Base-by-base conservation (phyloP, 2,329 filamentous ascomycete species). In the Ophiostoma perfectum region DNA sequence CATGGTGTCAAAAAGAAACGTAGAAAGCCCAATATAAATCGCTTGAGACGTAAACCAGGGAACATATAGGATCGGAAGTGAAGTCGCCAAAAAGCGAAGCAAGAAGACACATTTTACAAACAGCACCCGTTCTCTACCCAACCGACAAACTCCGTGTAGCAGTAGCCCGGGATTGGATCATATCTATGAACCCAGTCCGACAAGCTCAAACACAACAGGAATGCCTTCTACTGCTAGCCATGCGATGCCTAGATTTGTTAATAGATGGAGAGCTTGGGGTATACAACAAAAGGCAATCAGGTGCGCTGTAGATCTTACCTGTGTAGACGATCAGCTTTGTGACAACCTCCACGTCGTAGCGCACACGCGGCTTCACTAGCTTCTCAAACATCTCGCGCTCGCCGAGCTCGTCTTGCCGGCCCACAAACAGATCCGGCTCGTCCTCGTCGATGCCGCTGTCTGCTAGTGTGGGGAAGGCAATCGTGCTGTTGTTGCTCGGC, bases 261-360 rank as follows among this genome's bases (percentile, higher is more conserved):
- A 67, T 70, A 27, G 49, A 27, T 47, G 49, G 27, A 27, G 2
- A 27, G 27, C n/a, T 49, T 55, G n/a, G 16, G 7, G 16, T 55
- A 12, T 3, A 36, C 11, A 27, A 8, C 9, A 12, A 38, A 12
- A 11, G 27, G 18, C 14, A 4, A 14, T 18, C 18, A 36, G 39
- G 66, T 44, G 42, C 8, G 18, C 27, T 64, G 66, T 1, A 9
- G 3, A 36, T 80, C 88, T 78, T 80, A 92, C 94, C 95, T 70
- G 90, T 86, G 80, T 99, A 99, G 38, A 99, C 92, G 74, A 99
- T 90, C 70, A 99, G 79, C 80, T 97, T 98, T 5, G 95, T 98
- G 49, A 99, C 90, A 52, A 99, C 94, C 78, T 99, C 95, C n/a
- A 98, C 94, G 78, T 99, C 95, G 75, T 98, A 99, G 73, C 93